Evolutionary conservation across 2,329 filamentous ascomycete genomes (phyloP), one percentile per base, ranked within the genome.

Genomic region (Chlorencoelia australis): DNA sequence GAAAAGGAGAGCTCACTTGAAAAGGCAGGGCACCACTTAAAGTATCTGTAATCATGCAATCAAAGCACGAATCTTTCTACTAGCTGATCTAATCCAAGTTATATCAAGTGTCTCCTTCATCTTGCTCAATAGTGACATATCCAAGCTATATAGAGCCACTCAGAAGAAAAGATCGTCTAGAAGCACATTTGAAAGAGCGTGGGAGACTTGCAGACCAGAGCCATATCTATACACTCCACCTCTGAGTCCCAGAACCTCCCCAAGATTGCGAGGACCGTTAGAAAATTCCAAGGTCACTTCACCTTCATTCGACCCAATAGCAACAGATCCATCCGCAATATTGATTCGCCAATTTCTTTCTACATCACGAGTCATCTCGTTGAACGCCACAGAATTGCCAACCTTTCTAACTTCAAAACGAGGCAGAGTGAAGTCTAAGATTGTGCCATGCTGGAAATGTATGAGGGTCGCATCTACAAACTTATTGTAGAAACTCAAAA

Each of bases 321-420:
- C 28, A 8, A 37, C 35, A 18, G 20, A 21, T 8, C 35, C 35
- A 15, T 25, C 9, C n/a, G 13, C 21, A 15, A 20, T 19, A 4
- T 24, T 19, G 6, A 38, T 7, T n/a, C 18, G 27, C 35, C 35
- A 38, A 13, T 38, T 33, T 8, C 21, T 27, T 15, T 38, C 30
- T 18, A 38, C 30, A 16, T 38, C 35, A 7, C 16, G 17, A 8
- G 22, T 9, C 18, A 38, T 38, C 18, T 25, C 35, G 19, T 38
- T 18, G 5, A 38, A 26, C 10, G 35, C 30, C 16, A 34, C 11
- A 7, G 27, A 21, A 25, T 34, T 38, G 9, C 35, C 30, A 7
- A 38, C 24, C 8, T 38, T 38, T 17, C 35, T 30, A 8, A 28
- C 4, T 4, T 34, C 15, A 20, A 38, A 38, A 17, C 27, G 16